Evolutionary conservation across 805 yeast species (phyloP).

Genomic region (Pichia rugopelliculosa): DNA sequence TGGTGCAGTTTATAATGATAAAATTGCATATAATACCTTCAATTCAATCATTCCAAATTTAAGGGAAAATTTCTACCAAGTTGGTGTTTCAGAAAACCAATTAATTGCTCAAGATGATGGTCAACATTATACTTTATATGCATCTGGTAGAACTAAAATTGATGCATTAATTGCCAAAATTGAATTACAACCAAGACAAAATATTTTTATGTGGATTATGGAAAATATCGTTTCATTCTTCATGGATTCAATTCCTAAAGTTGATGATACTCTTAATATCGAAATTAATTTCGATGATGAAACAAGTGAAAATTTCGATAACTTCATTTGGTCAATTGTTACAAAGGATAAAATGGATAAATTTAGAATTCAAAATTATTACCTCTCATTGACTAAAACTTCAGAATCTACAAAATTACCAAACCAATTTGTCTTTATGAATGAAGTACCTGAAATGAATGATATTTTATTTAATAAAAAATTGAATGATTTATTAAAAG

Average conservation of each 20-base stretch:
- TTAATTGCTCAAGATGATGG: constrained; percentile 55
- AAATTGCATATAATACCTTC: constrained; percentile 48
- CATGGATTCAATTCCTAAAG: constrained; percentile 46
- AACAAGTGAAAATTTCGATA: constrained; percentile 42
- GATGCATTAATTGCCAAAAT: constrained; percentile 54
- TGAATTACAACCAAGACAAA: constrained; percentile 72
- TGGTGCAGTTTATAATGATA: constrained; percentile 56
- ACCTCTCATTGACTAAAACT: constrained; percentile 76
- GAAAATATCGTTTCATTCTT: constrained; percentile 56
- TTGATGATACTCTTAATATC: constrained; percentile 56
- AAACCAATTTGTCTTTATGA: constrained; percentile 73
- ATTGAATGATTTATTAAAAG: constrained; percentile 37
- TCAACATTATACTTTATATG: constrained; percentile 60
- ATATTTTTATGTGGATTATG: constrained; percentile 55
- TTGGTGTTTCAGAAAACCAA: constrained; percentile 47
- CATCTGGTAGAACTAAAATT: constrained; percentile 82
- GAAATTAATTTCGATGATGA: constrained; percentile 46
- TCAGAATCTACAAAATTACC: constrained; percentile 68
- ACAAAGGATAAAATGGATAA: constrained; percentile 77
- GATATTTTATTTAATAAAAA: constrained; percentile 50
- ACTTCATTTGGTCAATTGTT: constrained; percentile 76
- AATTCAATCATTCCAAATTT: constrained; percentile 41
- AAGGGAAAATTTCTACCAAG: constrained; percentile 66
- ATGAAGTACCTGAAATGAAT: constrained; percentile 78
- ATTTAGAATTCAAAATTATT: constrained; percentile 70